phyloP scores from a whole-genome alignment of 345 rosid genomes.

The Ceriops decandra region DNA sequence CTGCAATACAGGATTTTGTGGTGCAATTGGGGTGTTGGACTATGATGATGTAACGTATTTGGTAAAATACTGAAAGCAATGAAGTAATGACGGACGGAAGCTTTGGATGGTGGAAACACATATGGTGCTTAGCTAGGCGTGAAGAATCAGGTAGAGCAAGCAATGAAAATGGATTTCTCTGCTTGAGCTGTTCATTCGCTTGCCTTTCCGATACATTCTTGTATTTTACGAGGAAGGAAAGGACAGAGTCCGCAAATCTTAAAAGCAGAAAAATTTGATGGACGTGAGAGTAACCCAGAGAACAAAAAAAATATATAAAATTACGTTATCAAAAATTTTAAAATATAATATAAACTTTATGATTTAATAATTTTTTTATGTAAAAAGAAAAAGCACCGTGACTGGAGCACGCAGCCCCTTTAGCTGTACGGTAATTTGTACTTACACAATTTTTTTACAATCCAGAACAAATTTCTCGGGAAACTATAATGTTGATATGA shows the following conservation, averaged over 20 bases:
- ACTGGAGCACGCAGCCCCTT: neutral
- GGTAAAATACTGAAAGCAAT: neutral
- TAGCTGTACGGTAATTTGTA: neutral
- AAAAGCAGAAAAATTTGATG: no score
- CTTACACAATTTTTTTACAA: neutral
- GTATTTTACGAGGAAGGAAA: neutral
- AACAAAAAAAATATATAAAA: no score
- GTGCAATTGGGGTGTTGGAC: neutral
- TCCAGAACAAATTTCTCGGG: neutral
- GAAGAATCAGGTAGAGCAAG: conserved; percentile 5
- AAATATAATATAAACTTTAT: no score
- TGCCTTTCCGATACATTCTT: neutral
- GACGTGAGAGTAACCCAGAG: no score
- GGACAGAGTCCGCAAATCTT: neutral
- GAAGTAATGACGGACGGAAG: neutral
- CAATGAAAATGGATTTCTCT: neutral
- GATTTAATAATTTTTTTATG: no score
- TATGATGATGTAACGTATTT: neutral
- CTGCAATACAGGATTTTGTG: neutral
- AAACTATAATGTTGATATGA: neutral
- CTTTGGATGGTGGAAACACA: neutral
- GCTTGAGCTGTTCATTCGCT: neutral
- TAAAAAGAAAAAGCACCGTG: neutral
- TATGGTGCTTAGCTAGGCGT: neutral
- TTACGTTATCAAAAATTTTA: no score